Conservation (phyloP, 345 rosid genomes). For the Brassica incana region DNA sequence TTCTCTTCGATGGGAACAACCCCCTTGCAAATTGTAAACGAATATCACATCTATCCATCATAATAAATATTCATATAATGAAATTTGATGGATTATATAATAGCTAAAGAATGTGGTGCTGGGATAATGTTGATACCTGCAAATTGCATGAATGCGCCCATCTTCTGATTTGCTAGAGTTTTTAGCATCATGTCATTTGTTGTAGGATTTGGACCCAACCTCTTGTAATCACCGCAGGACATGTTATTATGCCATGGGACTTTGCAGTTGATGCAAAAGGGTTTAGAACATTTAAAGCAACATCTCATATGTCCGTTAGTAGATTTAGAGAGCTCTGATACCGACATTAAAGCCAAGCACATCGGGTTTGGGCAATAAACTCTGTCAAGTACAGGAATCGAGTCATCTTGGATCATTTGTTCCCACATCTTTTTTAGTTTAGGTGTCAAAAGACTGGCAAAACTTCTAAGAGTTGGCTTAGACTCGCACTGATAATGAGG, state of each 20-base stretch:
- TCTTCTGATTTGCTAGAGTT: conserved; percentile 39
- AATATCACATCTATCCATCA: not conserved
- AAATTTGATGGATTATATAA: too few species aligned
- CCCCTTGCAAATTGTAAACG: not conserved
- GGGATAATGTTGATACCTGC: conserved; percentile 43
- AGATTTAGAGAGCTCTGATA: not conserved
- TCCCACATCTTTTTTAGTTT: not conserved
- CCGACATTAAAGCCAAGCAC: not conserved
- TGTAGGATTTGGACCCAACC: conserved; percentile 8
- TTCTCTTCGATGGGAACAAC: not conserved
- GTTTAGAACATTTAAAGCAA: not conserved
- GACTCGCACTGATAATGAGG: not conserved
- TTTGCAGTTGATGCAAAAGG: not conserved
- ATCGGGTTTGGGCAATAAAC: not conserved
- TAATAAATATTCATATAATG: not conserved
- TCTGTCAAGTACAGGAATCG: not conserved
- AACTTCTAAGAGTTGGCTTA: not conserved
- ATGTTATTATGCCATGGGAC: not conserved
- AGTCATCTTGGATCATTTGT: not conserved
- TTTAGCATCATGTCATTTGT: conserved; percentile 22
- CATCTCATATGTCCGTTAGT: not conserved
- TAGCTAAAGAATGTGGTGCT: not conserved
- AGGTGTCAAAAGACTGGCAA: not conserved
- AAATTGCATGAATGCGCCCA: conserved; percentile 44
- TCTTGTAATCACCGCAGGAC: not conserved